Base-by-base conservation (phyloP, 345 rosid species). In the Salix suchowensis region DNA sequence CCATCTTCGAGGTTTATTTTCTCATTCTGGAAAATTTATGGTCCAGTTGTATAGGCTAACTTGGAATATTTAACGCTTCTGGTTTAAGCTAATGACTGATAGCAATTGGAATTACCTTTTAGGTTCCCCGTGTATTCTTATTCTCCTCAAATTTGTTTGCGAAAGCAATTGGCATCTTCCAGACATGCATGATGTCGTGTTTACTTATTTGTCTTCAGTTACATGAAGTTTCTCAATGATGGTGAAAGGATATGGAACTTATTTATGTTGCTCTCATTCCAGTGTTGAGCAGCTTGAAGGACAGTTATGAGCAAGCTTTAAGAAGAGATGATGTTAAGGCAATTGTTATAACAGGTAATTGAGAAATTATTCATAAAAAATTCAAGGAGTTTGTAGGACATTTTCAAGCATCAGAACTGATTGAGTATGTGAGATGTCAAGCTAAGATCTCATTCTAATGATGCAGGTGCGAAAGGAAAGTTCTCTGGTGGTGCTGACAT, bases 401-500 rank as follows among this genome's bases (percentile, higher is more conserved):
- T 64, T 23, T 58, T 8, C 62, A 65, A 34, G 12, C 68, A 4
- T 40, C 52, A 36, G 70, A 7, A 60, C 44, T 34, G 48, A 67
- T 30, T 71, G 60, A 15, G 65, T 18, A 30, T 60, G 36, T 44
- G n/a, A 67, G 71, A 67, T 30, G 64, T 46, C 55, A 64, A n/a
- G 66, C 69, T 78, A 77, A 77, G 10, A 14, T 73, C 34, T 78
- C 70, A 62, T 79, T 46, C 18, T 36, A 2, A 74, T 54, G 82
- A 67, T 74, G 67, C 88, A 93, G 99, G 98, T 74, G 91, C 89
- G 24, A 94, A 89, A 40, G 98, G 96, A 61, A 96, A 85, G 83
- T 96, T 96, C 82, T 94, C 97, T 77, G 98, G 98, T 77, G 99
- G 99, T 62, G 94, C 92, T 87, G 99, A 94, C 80, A 92, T 96